Percentiles rank a stretch among this genome's conserved stretches.
These are phyloP conservation scores for Metschnikowia corniflorae DNA, from an alignment of 805 yeast genomes.

Conservation along the genomic window DNA sequence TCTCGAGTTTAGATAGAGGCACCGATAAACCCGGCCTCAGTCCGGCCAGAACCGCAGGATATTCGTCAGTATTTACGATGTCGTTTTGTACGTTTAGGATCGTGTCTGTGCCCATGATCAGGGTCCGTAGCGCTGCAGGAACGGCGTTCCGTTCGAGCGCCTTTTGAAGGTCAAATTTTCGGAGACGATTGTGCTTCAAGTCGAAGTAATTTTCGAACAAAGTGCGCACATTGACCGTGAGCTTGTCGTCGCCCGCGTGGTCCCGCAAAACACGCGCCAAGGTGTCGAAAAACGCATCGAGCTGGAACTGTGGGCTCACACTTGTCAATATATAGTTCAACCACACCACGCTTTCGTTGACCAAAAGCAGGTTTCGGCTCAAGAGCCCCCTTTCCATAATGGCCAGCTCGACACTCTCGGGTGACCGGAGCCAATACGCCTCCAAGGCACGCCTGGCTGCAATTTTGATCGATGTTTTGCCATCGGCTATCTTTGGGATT, in stretches of 20 bases:
- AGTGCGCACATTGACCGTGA: slow-evolving; percentile 17
- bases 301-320: slow-evolving; percentile 31
- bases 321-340: slow-evolving; percentile 38
- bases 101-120: slow-evolving; percentile 17
- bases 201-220: slow-evolving; percentile 29
- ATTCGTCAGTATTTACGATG: not conserved
- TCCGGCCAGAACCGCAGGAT: not conserved
- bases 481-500: slow-evolving; percentile 44
- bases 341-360: slow-evolving; percentile 44
- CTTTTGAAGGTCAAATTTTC: slow-evolving; percentile 43
- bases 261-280: slow-evolving; percentile 20
- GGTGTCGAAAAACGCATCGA: slow-evolving; percentile 25
- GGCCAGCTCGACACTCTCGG: slow-evolving; percentile 43
- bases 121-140: slow-evolving; percentile 19
- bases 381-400: slow-evolving; percentile 44
- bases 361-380: slow-evolving; percentile 34
- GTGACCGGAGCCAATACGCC: slow-evolving; percentile 53
- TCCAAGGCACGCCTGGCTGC: slow-evolving; percentile 51
- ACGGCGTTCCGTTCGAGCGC: slow-evolving; percentile 38
- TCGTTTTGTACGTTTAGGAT: slow-evolving; percentile 1
- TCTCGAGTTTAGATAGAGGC: too few relatives aligned
- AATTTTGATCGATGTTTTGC: slow-evolving; percentile 31
- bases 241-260: slow-evolving; percentile 8
- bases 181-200: slow-evolving; percentile 31
- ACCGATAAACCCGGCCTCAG: too few relatives aligned